Conservation (phyloP, 129 eudicot genomes). For the Solidago caesia region DNA sequence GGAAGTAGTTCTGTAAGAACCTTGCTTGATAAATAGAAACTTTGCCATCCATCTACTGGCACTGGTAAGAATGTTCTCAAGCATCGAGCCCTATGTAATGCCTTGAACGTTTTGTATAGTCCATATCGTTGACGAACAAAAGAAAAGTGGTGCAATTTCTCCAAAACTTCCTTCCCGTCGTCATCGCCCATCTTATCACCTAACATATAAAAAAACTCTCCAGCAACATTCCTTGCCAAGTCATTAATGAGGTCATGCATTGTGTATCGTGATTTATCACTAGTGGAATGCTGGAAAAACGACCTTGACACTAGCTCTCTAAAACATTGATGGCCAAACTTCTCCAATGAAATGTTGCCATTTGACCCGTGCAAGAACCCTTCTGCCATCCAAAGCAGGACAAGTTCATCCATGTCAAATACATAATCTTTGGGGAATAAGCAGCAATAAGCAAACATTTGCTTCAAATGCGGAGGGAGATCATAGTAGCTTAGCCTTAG, state of each 20-base stretch:
- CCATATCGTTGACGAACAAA: conserved; percentile 30
- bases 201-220: conserved; percentile 28
- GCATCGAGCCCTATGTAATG: conserved; percentile 23
- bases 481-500: neutral
- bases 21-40: no score
- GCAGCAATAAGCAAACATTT: neutral
- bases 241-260: conserved; percentile 44
- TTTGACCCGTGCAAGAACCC: conserved; percentile 31
- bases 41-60: no score
- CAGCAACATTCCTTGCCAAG: conserved; percentile 34
- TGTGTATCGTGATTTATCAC: neutral
- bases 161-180: conserved; percentile 19
- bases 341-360: conserved; percentile 31
- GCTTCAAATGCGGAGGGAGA: neutral
- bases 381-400: conserved; percentile 23
- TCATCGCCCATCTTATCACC: conserved; percentile 24
- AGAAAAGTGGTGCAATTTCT: conserved; percentile 41
- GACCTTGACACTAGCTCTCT: conserved; percentile 29
- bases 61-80: no score
- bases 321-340: conserved; percentile 29
- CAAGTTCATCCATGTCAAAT: neutral
- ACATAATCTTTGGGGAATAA: neutral
- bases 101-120: conserved; percentile 24
- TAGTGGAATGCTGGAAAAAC: conserved; percentile 28
- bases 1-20: no score